These are phyloP conservation scores for Toxicodendron radicans DNA, from an alignment of 345 rosid species.

Conservation along the genomic window DNA sequence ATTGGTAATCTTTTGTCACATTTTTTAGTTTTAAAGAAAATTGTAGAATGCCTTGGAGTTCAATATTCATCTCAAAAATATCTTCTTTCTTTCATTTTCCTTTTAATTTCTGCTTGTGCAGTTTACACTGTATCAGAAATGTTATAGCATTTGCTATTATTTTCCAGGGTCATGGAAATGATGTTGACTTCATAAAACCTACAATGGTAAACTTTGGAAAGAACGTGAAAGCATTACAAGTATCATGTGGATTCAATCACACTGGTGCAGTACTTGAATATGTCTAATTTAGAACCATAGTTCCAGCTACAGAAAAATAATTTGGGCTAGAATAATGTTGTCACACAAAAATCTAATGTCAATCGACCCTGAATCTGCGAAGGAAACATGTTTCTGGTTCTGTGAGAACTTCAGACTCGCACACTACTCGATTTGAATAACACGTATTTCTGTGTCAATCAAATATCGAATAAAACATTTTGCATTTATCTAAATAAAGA, in stretches of 20 bases:
- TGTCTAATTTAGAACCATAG: conserved; percentile 13
- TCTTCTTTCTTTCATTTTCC: background rate
- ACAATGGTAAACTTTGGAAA: conserved; percentile 46
- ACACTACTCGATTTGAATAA: too few species aligned
- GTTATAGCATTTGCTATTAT: background rate
- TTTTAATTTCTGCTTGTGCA: background rate
- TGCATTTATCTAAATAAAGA: too few species aligned
- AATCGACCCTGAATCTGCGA: too few species aligned
- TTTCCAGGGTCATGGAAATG: conserved; percentile 85
- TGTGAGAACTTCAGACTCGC: too few species aligned
- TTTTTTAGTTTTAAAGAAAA: too few species aligned
- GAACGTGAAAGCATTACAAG: conserved; percentile 60
- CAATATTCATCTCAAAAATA: background rate
- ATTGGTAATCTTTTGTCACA: too few species aligned
- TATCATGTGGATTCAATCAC: conserved; percentile 95
- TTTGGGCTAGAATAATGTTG: background rate
- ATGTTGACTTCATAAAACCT: conserved; percentile 73
- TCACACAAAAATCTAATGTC: too few species aligned
- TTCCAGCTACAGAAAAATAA: background rate
- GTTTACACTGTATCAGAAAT: background rate
- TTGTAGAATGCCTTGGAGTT: too few species aligned
- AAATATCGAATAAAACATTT: too few species aligned
- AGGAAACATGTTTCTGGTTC: too few species aligned
- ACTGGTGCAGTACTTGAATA: conserved; percentile 72
- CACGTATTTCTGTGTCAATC: too few species aligned